phyloP scores from a whole-genome alignment of 805 yeast species.

The Groenewaldozyma salmanticensis region DNA sequence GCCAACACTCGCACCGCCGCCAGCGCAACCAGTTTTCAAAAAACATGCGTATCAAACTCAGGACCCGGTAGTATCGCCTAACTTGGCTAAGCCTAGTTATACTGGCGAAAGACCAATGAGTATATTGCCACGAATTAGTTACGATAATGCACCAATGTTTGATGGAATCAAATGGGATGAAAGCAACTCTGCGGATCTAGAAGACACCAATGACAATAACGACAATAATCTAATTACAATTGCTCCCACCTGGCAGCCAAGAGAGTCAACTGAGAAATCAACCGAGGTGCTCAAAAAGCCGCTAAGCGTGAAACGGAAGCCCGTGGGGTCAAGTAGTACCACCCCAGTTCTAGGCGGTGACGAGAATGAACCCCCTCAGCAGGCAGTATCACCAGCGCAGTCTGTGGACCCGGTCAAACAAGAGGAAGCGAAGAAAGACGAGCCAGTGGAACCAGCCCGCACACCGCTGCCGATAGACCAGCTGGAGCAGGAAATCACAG shows the following conservation, averaged over 20 bases:
- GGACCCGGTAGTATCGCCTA: not conserved
- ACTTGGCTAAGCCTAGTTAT: not conserved
- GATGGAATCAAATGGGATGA: not conserved
- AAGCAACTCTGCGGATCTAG: not conserved
- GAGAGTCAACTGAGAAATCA: not conserved
- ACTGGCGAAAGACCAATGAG: not conserved
- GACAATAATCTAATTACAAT: not conserved
- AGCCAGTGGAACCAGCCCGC: too few relatives aligned
- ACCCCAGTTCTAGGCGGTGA: too few relatives aligned
- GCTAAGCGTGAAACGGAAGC: slow-evolving; percentile 15
- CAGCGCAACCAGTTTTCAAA: slow-evolving; percentile 1
- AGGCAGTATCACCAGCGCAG: too few relatives aligned
- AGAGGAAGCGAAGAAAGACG: too few relatives aligned
- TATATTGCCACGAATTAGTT: not conserved
- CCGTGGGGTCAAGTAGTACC: slow-evolving; percentile 12
- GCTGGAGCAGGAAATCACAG: slow-evolving; percentile 2
- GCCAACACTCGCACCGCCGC: not conserved
- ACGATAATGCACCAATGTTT: not conserved
- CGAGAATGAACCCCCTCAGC: too few relatives aligned
- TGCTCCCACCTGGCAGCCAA: slow-evolving; percentile 7
- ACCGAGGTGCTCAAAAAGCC: not conserved
- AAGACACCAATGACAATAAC: not conserved
- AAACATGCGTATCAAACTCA: not conserved
- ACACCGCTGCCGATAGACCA: too few relatives aligned
- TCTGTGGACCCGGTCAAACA: too few relatives aligned